phyloP scores from a whole-genome alignment of 2,329 filamentous ascomycete genomes.

The Aureobasidium sp. region DNA sequence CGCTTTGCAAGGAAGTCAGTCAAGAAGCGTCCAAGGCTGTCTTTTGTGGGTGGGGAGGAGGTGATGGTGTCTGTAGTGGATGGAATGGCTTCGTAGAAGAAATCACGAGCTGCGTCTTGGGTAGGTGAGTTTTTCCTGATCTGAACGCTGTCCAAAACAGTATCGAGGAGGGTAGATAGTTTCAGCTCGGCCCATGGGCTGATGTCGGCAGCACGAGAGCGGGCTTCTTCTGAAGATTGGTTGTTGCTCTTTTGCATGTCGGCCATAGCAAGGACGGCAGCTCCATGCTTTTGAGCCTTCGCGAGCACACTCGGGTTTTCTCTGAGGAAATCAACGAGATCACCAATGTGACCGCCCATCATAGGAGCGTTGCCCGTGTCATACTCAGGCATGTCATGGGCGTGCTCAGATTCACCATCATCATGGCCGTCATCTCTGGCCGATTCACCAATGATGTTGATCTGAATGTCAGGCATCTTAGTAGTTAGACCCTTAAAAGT shows the following conservation, averaged over 20 bases:
- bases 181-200: slow-evolving; percentile 26
- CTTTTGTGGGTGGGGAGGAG: background rate
- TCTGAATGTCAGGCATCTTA: background rate
- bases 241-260: background rate
- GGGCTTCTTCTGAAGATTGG: background rate
- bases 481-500: slow-evolving; percentile 36
- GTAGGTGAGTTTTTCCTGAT: slow-evolving; percentile 18
- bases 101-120: background rate
- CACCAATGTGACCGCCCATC: background rate
- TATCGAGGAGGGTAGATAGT: slow-evolving; percentile 25
- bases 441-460: background rate
- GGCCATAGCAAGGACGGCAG: background rate
- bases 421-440: slow-evolving; percentile 5
- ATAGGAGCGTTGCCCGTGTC: background rate
- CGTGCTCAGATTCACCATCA: background rate
- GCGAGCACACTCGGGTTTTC: background rate
- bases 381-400: background rate
- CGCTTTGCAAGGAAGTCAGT: slow-evolving; percentile 13
- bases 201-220: background rate
- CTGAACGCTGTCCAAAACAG: slow-evolving; percentile 26
- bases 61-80: background rate
- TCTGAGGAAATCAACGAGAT: background rate
- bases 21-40: background rate
- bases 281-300: background rate
- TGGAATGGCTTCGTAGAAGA: background rate